A percentile compares a stretch with the other conserved stretches of the same genome.
Evolutionary conservation across 2,329 filamentous ascomycete genomes (phyloP).

Genomic region (Sarocladiaceae sp.): DNA sequence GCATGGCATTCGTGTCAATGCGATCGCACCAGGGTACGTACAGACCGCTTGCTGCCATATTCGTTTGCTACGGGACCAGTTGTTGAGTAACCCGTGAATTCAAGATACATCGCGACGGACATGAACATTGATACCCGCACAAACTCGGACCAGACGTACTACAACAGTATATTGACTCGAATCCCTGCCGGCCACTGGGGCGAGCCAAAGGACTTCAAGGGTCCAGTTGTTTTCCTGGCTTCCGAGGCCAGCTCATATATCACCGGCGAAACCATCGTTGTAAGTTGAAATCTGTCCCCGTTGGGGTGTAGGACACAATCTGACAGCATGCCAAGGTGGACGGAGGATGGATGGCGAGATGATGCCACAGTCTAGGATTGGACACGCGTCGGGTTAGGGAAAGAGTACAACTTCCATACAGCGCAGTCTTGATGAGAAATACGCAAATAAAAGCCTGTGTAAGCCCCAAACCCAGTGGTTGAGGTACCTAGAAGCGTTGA

Average conservation of each 20-base stretch:
- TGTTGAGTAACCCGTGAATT: conserved; percentile 8
- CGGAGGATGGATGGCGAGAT: background rate
- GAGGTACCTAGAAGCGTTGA: no score
- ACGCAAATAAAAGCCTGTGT: no score
- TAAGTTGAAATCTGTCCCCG: background rate
- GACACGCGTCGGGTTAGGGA: no score
- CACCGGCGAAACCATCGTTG: background rate
- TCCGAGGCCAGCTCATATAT: background rate
- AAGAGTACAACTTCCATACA: no score
- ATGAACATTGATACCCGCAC: conserved; percentile 62
- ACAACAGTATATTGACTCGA: conserved; percentile 62
- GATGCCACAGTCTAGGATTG: no score
- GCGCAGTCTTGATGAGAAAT: no score
- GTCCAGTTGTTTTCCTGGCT: conserved; percentile 64
- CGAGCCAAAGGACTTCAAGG: conserved; percentile 72
- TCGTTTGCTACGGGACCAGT: background rate
- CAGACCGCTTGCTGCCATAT: no score
- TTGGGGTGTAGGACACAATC: background rate
- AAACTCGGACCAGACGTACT: conserved; percentile 47
- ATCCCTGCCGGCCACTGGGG: conserved; percentile 78
- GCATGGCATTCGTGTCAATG: conserved; percentile 70
- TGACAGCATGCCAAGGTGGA: background rate
- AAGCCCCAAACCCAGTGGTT: no score
- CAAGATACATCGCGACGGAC: conserved; percentile 66
- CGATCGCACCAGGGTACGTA: conserved; percentile 61